phyloP scores from a whole-genome alignment of 1,284 basidiomycete species.

The Naganishia liquefaciens region DNA sequence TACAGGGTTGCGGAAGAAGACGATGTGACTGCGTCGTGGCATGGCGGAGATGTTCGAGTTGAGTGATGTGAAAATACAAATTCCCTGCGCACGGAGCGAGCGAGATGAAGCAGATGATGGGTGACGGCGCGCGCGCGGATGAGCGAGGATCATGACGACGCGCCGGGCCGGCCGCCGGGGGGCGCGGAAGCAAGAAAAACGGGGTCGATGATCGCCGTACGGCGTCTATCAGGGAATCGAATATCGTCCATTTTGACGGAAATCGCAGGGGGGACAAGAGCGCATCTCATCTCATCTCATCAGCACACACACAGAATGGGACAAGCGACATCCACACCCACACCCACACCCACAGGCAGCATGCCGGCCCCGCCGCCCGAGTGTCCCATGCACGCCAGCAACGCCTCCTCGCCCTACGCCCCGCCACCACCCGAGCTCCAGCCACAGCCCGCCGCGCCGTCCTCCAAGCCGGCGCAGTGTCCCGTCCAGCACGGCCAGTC shows the following conservation, averaged over 20 bases:
- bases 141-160: background rate
- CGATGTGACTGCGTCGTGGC: constrained; percentile 33
- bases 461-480: constrained; percentile 42
- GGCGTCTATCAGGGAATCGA: too few species aligned
- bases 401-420: constrained; percentile 33
- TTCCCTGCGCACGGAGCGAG: background rate
- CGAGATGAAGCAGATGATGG: background rate
- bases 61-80: too few species aligned
- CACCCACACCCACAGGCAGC: constrained; percentile 27
- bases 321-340: constrained; percentile 26
- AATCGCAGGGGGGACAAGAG: too few species aligned
- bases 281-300: background rate
- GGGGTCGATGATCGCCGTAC: too few species aligned
- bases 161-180: background rate
- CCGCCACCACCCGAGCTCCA: constrained; percentile 24
- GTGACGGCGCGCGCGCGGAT: background rate
- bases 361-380: constrained; percentile 36
- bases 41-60: too few species aligned
- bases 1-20: constrained; percentile 41
- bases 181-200: constrained; percentile 21
- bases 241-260: constrained; percentile 5
- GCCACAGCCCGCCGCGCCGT: constrained; percentile 30
- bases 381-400: constrained; percentile 46
- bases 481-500: constrained; percentile 48
- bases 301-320: constrained; percentile 22